Evolutionary conservation across 1,284 basidiomycete species (phyloP).

Genomic region (Ceratobasidium sp.): DNA sequence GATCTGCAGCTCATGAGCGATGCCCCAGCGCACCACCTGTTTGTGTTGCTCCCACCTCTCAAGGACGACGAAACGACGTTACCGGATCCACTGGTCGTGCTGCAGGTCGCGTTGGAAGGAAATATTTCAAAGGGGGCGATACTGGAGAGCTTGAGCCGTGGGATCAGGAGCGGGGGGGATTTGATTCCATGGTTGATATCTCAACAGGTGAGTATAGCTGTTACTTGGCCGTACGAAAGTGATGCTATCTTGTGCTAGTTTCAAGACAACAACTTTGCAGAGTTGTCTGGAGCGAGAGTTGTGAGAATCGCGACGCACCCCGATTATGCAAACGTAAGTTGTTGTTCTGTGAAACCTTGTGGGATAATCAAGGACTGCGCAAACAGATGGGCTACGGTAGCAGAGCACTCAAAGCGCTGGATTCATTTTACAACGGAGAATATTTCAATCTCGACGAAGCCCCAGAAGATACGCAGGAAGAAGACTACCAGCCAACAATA

Average conservation of each 20-base stretch:
- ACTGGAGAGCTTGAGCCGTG: constrained; percentile 85
- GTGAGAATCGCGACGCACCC: constrained; percentile 98
- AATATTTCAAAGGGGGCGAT: constrained; percentile 90
- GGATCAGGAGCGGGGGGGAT: constrained; percentile 89
- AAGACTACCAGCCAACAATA: constrained; percentile 64
- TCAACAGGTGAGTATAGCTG: constrained; percentile 69
- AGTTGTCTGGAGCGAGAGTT: constrained; percentile 89
- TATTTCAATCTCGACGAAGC: constrained; percentile 90
- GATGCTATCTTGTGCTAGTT: constrained; percentile 63
- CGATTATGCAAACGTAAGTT: constrained; percentile 86
- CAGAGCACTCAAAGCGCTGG: constrained; percentile 88
- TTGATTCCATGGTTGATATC: constrained; percentile 98
- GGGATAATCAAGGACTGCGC: neutral
- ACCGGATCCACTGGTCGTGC: constrained; percentile 93
- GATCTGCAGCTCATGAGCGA: constrained; percentile 97
- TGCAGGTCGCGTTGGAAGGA: constrained; percentile 97
- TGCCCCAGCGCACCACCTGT: constrained; percentile 96
- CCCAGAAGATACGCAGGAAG: constrained; percentile 57
- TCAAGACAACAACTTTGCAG: constrained; percentile 95
- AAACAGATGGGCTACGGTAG: constrained; percentile 95
- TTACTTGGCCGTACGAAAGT: neutral
- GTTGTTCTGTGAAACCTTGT: neutral
- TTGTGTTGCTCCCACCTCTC: constrained; percentile 93
- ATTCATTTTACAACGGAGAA: constrained; percentile 93
- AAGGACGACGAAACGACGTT: constrained; percentile 87